Base-by-base conservation (phyloP, 768 basidiomycete genomes). In the Naganishia kalamii region DNA sequence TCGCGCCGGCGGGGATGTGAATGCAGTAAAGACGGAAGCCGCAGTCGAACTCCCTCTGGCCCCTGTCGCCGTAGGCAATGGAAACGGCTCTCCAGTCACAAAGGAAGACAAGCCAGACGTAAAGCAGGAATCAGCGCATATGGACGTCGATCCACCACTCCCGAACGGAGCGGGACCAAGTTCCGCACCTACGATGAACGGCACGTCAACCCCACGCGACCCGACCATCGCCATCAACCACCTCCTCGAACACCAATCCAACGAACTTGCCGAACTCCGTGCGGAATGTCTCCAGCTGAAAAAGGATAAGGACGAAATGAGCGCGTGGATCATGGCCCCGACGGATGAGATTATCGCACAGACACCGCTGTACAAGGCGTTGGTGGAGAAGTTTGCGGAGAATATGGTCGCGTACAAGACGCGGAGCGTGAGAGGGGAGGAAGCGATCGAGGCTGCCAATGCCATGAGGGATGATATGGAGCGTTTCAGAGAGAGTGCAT, bases 341-440 rank as follows among this genome's bases (percentile, higher is more conserved):
- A 57, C 54, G 35, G 54, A 57, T 40, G 54, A 57, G 23, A 57
- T 57, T 27, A 57, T 57, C 25, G 54, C 54, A 3, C 54, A 57
- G 37, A 57, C 54, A 11, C 54, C 54, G 37, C 54, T 57, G 35
- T 57, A 57, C 35, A 57, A 40, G 23, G 35, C 54, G 4, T 27
- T 57, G 37, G 54, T 57, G 33, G 54, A 57, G 40, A 57, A 57
- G 54, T 37, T 57, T 57, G 54, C 54, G 23, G 54, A 57, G 37
- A 57, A 41, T 15, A 57, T 57, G 54, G 54, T 40, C 11, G 21
- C 11, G 5, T 57, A 40, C 11, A 57, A 57, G 27, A 57, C 54
- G 37, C 54, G 54, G 21, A 40, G 33, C 40, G 21, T 57, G 2
- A 35, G 54, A 37, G 54, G 54, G 15, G 54, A 57, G 23, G 54